These are phyloP conservation scores for Sclerotinia spermophila DNA, from an alignment of 2,329 filamentous ascomycete genomes.

Conservation along the genomic window DNA sequence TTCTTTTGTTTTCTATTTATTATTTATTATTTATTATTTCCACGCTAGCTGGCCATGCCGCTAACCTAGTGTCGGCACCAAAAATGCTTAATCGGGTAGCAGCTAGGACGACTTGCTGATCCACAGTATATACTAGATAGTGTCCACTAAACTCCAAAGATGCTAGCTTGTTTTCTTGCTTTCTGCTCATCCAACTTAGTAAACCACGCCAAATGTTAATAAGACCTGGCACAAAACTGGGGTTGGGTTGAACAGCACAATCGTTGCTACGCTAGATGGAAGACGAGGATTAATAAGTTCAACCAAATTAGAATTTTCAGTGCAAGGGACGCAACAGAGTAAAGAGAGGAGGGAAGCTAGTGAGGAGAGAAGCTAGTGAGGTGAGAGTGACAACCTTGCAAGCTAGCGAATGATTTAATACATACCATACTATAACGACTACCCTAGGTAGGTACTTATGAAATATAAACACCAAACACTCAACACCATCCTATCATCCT, in stretches of 20 bases:
- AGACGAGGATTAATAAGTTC: conserved; percentile 1
- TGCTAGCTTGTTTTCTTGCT: neutral
- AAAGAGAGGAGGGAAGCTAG: neutral
- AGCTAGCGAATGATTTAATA: neutral
- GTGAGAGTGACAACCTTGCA: neutral
- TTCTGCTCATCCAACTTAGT: neutral
- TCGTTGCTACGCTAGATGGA: conserved; percentile 2
- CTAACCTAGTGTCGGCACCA: neutral
- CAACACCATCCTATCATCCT: too few relatives aligned
- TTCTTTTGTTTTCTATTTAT: too few relatives aligned
- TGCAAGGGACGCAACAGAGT: neutral
- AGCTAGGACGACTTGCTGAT: too few relatives aligned
- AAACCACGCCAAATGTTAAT: neutral
- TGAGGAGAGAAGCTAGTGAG: neutral
- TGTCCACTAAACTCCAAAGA: neutral
- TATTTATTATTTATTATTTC: too few relatives aligned
- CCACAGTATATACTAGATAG: too few relatives aligned
- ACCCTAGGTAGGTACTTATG: too few relatives aligned
- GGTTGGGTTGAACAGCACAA: conserved; percentile 15
- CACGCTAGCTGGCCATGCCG: too few relatives aligned
- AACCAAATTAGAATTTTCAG: neutral
- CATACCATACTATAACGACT: neutral
- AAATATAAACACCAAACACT: neutral
- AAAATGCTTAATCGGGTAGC: conserved; percentile 4
- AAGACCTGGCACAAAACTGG: conserved; percentile 11